These are phyloP conservation scores for Podospora pseudopauciseta DNA, from an alignment of 495 filamentous ascomycete genomes.

Conservation along the genomic window DNA sequence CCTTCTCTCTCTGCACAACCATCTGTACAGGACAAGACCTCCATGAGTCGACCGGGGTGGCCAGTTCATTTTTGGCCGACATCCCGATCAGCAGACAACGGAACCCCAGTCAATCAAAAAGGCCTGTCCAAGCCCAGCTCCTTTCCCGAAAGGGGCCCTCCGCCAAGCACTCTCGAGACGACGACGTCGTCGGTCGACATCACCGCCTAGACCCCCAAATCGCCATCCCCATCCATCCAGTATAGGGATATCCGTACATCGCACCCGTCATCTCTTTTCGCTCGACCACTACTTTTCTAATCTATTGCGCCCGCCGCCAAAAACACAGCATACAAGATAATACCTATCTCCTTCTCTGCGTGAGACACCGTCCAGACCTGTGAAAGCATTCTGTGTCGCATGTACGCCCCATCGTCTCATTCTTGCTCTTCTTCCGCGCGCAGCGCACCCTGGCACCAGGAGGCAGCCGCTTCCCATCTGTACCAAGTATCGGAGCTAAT, in stretches of 20 bases:
- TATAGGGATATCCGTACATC: neutral
- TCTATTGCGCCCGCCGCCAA: too few relatives aligned
- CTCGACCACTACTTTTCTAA: neutral
- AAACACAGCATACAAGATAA: neutral
- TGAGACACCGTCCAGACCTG: neutral
- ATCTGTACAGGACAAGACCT: neutral
- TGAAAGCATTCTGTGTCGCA: neutral
- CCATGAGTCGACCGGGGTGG: neutral
- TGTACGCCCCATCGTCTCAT: neutral
- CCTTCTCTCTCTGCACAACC: too few relatives aligned
- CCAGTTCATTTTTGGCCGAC: neutral
- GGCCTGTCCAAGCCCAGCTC: slow-evolving; percentile 5
- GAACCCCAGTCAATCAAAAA: slow-evolving; percentile 6
- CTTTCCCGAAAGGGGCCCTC: slow-evolving; percentile 6
- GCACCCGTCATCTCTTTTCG: neutral
- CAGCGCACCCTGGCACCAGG: neutral
- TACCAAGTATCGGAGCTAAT: neutral
- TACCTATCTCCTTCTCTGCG: too few relatives aligned
- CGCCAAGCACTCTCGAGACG: slow-evolving; percentile 8
- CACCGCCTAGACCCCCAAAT: slow-evolving; percentile 2
- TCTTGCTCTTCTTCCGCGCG: neutral
- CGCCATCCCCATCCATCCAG: neutral
- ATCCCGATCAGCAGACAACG: slow-evolving; percentile 5
- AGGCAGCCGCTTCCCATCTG: neutral
- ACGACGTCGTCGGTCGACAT: slow-evolving; percentile 11